These are phyloP conservation scores for Fusarium humuli DNA, from an alignment of 2,329 filamentous ascomycete species.

Conservation along the genomic window DNA sequence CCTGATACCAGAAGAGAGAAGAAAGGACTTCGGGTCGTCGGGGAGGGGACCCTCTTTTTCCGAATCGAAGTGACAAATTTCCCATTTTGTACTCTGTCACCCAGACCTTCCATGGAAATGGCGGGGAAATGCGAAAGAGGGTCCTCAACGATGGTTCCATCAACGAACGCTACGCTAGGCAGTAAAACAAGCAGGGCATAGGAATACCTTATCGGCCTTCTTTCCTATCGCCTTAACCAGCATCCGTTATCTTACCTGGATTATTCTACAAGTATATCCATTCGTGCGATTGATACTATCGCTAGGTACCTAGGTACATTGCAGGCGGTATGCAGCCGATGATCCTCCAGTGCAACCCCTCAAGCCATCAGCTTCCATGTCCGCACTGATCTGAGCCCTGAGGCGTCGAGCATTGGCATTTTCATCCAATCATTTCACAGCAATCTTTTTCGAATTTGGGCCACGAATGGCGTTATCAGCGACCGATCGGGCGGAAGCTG, in stretches of 20 bases:
- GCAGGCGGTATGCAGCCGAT: not conserved
- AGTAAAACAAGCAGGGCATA: not conserved
- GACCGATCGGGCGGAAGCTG: conserved; percentile 43
- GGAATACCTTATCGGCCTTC: not conserved
- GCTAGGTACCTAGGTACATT: not conserved
- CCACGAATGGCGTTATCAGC: conserved; percentile 46
- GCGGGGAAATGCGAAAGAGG: conserved; percentile 35
- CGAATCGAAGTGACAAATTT: conserved; percentile 23
- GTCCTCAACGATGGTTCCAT: not conserved
- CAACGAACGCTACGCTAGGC: not conserved
- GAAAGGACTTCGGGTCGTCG: conserved; percentile 43
- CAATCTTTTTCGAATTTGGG: conserved; percentile 42
- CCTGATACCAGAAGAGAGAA: conserved; percentile 11
- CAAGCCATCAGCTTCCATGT: conserved; percentile 1
- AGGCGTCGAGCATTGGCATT: conserved; percentile 3
- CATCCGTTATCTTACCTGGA: not conserved
- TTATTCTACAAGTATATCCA: not conserved
- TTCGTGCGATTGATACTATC: not conserved
- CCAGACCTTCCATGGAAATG: conserved; percentile 3
- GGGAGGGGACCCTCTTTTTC: conserved; percentile 33
- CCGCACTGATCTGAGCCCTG: conserved; percentile 36
- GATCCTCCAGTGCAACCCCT: not conserved
- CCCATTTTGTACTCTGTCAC: not conserved
- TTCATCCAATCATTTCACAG: conserved; percentile 32
- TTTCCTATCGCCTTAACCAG: not conserved